Evolutionary conservation across 2,329 filamentous ascomycete genomes (phyloP), one percentile per base, ranked within the genome.

Genomic region (Chalaropsis thielavioides): DNA sequence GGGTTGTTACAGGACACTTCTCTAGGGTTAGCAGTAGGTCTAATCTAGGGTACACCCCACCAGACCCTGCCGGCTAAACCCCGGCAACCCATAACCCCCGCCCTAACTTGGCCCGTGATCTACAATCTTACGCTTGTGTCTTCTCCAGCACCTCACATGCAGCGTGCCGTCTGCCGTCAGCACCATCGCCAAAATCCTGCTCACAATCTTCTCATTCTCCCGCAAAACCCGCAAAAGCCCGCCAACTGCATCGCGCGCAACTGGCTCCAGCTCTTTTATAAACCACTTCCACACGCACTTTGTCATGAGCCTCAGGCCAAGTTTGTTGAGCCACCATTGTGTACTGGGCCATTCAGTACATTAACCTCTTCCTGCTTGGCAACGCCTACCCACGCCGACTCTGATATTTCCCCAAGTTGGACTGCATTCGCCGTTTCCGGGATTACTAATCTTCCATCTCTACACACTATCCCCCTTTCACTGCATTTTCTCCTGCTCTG

Each of bases 281-380:
- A 56, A 56, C 13, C 24, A 10, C 24, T 7, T 17, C 24, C 13
- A 19, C 17, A n/a, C 51, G 51, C 27, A 27, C 7, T 56, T 17
- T 56, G 51, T n/a, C 51, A 56, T 56, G 51, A 56, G 51, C 22
- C 27, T 56, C 22, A 62, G 38, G 24, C 11, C 46, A 44, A 46
- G 40, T 43, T 17, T 62, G 60, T 13, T 46, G 24, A 43, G 22
- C 41, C 22, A 62, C 56, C 64, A 62, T 62, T 65, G 64, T 62
- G 59, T 65, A 38, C 61, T 62, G n/a, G 54, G 64, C 46, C 15
- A 56, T 35, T 61, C 64, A 27, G 64, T 65, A 17, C 64, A 59
- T 56, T 65, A 44, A 65, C 56, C 13, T 27, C 13, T 27, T 24
- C 2, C 38, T 24, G 7, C 38, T 49, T 17, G 17, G 17, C 27